Evolutionary conservation across 805 yeast species (phyloP).

Genomic region (Pichia rugopelliculosa): DNA sequence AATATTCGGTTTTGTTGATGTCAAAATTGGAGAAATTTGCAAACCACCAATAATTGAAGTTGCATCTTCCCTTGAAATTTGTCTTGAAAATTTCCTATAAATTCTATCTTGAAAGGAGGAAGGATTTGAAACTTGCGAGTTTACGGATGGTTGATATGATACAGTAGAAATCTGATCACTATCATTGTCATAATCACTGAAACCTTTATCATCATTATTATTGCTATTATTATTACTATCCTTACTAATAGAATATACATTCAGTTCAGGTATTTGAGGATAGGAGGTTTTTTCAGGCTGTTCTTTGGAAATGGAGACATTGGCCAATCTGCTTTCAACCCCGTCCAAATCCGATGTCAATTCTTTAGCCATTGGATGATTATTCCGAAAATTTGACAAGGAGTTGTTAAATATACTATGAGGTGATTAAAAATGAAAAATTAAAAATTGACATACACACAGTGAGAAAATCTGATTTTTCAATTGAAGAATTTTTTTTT

Average conservation of each 20-base stretch:
- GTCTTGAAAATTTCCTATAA: neutral
- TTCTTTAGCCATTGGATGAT: neutral
- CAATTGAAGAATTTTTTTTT: too few relatives aligned
- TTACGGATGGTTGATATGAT: neutral
- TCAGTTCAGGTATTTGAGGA: neutral
- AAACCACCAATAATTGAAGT: constrained; percentile 17
- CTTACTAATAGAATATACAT: neutral
- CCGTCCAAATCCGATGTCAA: neutral
- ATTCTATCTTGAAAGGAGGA: too few relatives aligned
- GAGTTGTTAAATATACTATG: too few relatives aligned
- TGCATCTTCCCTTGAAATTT: constrained; percentile 11
- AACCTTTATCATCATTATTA: constrained; percentile 4
- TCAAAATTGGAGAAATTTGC: neutral
- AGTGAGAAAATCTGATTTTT: too few relatives aligned
- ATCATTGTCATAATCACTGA: constrained; percentile 4
- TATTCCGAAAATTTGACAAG: too few relatives aligned
- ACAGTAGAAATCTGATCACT: neutral
- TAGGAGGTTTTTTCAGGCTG: neutral
- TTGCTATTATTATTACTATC: neutral
- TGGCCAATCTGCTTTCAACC: neutral
- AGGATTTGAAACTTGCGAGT: neutral
- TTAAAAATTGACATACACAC: too few relatives aligned
- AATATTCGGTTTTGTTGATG: neutral
- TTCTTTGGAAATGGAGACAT: neutral
- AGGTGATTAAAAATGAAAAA: too few relatives aligned